Conservation (phyloP, 176 grass and related monocot species). For the Bolboschoenus planiculmis region DNA sequence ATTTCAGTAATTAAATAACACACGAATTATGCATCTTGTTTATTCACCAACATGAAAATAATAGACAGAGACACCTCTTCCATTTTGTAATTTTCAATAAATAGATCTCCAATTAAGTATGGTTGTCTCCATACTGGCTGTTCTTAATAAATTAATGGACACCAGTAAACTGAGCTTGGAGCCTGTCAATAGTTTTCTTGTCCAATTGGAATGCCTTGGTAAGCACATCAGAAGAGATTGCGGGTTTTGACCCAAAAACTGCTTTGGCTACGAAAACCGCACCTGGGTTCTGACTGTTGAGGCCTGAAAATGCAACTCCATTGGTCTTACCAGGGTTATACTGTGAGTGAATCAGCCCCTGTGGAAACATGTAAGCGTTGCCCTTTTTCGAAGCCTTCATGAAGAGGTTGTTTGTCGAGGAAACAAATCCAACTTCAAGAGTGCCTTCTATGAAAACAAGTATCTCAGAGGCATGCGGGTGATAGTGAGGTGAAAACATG, state of each 20-base stretch:
- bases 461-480: conserved; percentile 51
- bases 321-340: neutral
- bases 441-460: conserved; percentile 31
- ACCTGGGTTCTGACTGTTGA: neutral
- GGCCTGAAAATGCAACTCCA: neutral
- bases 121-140: neutral
- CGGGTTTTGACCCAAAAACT: neutral
- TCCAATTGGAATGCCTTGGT: neutral
- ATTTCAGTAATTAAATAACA: neutral
- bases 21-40: neutral
- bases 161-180: neutral
- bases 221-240: neutral
- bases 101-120: neutral
- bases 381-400: conserved; percentile 15
- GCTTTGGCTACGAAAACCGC: neutral
- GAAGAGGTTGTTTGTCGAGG: conserved; percentile 29
- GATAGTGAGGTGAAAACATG: conserved; percentile 45
- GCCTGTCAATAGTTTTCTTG: neutral
- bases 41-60: neutral
- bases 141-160: neutral
- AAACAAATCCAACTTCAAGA: conserved; percentile 44
- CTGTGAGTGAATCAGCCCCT: conserved; percentile 21
- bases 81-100: neutral
- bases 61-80: neutral
- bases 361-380: conserved; percentile 38